phyloP scores from a whole-genome alignment of 2,329 filamentous ascomycete genomes.

The Graphilbum fragrans region DNA sequence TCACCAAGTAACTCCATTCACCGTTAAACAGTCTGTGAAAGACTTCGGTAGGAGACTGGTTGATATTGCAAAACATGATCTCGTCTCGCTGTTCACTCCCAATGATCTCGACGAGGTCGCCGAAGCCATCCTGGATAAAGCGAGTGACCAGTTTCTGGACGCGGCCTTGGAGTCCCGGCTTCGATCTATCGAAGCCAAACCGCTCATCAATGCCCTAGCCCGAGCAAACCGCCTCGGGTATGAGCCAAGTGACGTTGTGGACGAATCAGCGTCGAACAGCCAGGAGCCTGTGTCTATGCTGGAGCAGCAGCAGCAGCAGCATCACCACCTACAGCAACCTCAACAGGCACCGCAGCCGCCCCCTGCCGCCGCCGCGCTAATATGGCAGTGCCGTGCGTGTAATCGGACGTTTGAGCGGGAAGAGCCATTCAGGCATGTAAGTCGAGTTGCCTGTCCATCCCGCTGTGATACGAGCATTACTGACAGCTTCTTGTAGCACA shows the following conservation, averaged over 20 bases:
- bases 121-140: slow-evolving; percentile 29
- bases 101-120: slow-evolving; percentile 33
- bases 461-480: not conserved
- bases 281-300: slow-evolving; percentile 24
- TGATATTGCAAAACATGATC: slow-evolving; percentile 23
- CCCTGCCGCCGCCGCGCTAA: not conserved
- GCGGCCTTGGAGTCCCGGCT: slow-evolving; percentile 37
- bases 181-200: slow-evolving; percentile 38
- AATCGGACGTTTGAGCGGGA: slow-evolving; percentile 21
- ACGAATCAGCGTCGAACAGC: slow-evolving; percentile 23
- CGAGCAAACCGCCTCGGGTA: slow-evolving; percentile 46
- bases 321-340: not conserved
- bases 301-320: slow-evolving; percentile 2
- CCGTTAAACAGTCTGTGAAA: slow-evolving; percentile 25
- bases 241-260: slow-evolving; percentile 35
- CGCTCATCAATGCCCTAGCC: slow-evolving; percentile 44
- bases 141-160: slow-evolving; percentile 38
- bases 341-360: not conserved
- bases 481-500: slow-evolving; percentile 16
- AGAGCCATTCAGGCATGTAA: slow-evolving; percentile 19
- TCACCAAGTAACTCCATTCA: slow-evolving; percentile 25
- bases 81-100: slow-evolving; percentile 26
- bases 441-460: not conserved
- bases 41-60: slow-evolving; percentile 35
- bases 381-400: slow-evolving; percentile 16